A percentile compares a stretch with the other conserved stretches of the same genome.
Conservation (phyloP, 129 eudicot species). For the Smallanthus sonchifolius region DNA sequence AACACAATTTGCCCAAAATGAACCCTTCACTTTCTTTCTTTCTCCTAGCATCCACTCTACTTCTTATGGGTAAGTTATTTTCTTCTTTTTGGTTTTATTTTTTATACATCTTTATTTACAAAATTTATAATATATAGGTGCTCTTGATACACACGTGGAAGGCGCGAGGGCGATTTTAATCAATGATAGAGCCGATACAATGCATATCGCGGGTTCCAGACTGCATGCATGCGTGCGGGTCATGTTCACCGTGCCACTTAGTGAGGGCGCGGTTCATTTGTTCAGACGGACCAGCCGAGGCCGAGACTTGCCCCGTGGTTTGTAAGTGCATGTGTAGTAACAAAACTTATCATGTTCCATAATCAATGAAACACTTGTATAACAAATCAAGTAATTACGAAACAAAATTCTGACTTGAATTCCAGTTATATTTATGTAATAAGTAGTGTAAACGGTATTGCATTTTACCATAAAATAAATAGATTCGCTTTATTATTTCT, state of each 20-base stretch:
- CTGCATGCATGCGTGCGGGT: conserved; percentile 88
- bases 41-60: conserved; percentile 19
- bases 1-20: conserved; percentile 20
- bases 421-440: no score
- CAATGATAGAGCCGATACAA: conserved; percentile 30
- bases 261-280: conserved; percentile 87
- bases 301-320: conserved; percentile 37
- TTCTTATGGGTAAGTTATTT: conserved; percentile 20
- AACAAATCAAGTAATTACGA: neutral
- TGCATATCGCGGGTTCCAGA: conserved; percentile 86
- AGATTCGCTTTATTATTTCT: no score
- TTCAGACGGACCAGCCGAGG: conserved; percentile 27
- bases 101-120: neutral
- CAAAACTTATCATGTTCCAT: conserved; percentile 71
- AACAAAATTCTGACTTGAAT: no score
- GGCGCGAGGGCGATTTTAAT: neutral
- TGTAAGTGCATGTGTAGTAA: conserved; percentile 83
- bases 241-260: conserved; percentile 83
- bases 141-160: conserved; percentile 3
- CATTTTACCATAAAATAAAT: no score
- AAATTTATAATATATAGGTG: neutral
- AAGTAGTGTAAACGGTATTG: no score
- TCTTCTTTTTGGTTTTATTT: neutral
- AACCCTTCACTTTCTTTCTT: conserved; percentile 12
- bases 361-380: neutral